Evolutionary conservation across 139 green algal genomes (phyloP), one percentile per base, ranked within the genome.

Genomic region (Auxenochlorella pyrenoidosa): DNA sequence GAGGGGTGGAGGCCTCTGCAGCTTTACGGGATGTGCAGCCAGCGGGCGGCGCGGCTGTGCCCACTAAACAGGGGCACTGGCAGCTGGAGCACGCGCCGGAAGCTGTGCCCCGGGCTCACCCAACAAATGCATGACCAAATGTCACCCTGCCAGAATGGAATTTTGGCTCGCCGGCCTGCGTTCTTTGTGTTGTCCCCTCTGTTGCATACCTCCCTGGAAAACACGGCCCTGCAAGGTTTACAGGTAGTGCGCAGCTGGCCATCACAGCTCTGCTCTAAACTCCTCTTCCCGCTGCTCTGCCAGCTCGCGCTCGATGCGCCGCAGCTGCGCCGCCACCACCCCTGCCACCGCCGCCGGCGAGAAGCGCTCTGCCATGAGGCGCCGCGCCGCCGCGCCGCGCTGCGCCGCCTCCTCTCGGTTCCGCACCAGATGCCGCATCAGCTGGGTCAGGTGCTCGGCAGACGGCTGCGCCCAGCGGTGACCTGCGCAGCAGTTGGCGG

Each of bases 391-490:
- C 22, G 60, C 83, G n/a, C 93, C 90, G 16, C 82, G 77, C 0
- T 65, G 81, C 24, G 38, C 28, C 6, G 93, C 94, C 65, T 95
- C 91, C 16, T 87, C 58, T 3, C 79, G 88, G 70, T 94, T 41
- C 0, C 66, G 47, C 36, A 89, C 68, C 38, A 95, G 90, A 3
- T 78, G 88, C 18, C 90, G 83, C 91, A 96, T 91, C 8, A 96
- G 91, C 58, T 89, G 71, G 8, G 68, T 28, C 36, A 94, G 87
- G 71, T 95, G 89, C 1, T 44, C 4, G 22, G 92, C 88, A 1
- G 90, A 93, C 0, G 93, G 93, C 72, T 92, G 83, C n/a, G 93
- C 93, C 93, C 92, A 95, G 60, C 87, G 86, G 40, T 91, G 76
- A 0, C 90, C 92, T 41, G 54, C 38, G 38, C 75, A 38, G 58